phyloP scores from a whole-genome alignment of 352 stramenopile species.

The Phytopythium cucurbitacearum region DNA sequence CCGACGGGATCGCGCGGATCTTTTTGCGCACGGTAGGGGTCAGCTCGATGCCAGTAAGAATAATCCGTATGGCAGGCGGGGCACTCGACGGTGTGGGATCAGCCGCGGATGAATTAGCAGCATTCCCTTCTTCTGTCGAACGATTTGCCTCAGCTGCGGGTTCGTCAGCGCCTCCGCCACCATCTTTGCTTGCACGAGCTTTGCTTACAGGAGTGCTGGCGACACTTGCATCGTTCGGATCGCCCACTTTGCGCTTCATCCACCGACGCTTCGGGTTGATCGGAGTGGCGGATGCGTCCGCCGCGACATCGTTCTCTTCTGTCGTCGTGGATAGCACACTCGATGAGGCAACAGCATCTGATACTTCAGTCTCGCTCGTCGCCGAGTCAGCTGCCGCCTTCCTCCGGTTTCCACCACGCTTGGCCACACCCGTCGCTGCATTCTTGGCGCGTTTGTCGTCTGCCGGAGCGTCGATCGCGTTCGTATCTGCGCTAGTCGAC shows the following conservation, averaged over 20 bases:
- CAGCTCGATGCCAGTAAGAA: constrained; percentile 50
- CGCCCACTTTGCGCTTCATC: constrained; percentile 31
- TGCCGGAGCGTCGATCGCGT: too few relatives aligned
- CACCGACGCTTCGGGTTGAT: constrained; percentile 34
- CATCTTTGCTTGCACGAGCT: constrained; percentile 3
- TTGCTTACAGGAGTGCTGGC: constrained; percentile 14
- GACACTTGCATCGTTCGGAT: constrained; percentile 16
- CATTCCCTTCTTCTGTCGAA: neutral
- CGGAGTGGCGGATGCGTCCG: constrained; percentile 10
- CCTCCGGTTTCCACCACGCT: too few relatives aligned
- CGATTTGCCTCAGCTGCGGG: neutral
- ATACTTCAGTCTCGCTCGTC: too few relatives aligned
- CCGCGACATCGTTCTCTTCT: constrained; percentile 1
- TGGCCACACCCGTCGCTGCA: too few relatives aligned
- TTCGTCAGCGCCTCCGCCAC: neutral
- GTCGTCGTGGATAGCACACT: neutral
- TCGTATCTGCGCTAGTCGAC: too few relatives aligned
- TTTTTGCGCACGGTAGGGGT: constrained; percentile 32
- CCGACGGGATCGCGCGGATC: constrained; percentile 34
- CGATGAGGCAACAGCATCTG: too few relatives aligned
- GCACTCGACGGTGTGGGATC: neutral
- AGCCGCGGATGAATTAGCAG: neutral
- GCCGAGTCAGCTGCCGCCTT: too few relatives aligned
- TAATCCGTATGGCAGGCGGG: constrained; percentile 24
- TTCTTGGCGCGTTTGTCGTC: too few relatives aligned